phyloP scores from a whole-genome alignment of 2,329 filamentous ascomycete species.

The Taxawa tesnikishii region DNA sequence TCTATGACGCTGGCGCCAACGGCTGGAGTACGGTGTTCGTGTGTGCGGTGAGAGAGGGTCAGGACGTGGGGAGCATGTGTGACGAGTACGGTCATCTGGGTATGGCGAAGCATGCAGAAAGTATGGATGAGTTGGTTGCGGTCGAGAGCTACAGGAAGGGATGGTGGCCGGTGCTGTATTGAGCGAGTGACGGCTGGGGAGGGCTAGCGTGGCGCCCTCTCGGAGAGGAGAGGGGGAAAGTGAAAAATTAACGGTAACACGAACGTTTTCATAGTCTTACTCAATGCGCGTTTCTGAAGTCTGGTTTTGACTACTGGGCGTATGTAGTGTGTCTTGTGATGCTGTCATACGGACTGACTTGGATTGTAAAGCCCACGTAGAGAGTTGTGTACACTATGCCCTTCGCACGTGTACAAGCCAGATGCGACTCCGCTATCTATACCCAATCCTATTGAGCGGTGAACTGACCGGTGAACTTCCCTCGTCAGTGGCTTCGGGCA shows the following conservation, averaged over 20 bases:
- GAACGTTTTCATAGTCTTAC: no score
- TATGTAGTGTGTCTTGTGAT: no score
- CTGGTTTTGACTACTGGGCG: no score
- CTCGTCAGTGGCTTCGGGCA: neutral
- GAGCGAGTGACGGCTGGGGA: no score
- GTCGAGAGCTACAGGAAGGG: neutral
- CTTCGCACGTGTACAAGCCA: neutral
- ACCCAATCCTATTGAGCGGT: neutral
- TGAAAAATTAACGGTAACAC: no score
- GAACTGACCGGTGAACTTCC: neutral
- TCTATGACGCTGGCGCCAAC: neutral
- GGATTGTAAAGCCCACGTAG: no score
- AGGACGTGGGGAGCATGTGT: neutral
- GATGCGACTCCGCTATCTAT: neutral
- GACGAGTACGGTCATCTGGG: neutral
- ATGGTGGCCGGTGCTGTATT: neutral
- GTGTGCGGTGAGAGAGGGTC: neutral
- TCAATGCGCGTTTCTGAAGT: no score
- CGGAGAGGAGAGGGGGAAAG: no score
- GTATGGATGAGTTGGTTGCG: neutral
- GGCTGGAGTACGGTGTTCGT: constrained; percentile 2
- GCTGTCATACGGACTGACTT: no score
- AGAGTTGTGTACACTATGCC: no score
- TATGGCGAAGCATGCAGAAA: neutral
- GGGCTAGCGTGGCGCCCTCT: no score